Base-by-base conservation (phyloP, 1,139 yeast genomes). In the Meyerozyma smithsonii region DNA sequence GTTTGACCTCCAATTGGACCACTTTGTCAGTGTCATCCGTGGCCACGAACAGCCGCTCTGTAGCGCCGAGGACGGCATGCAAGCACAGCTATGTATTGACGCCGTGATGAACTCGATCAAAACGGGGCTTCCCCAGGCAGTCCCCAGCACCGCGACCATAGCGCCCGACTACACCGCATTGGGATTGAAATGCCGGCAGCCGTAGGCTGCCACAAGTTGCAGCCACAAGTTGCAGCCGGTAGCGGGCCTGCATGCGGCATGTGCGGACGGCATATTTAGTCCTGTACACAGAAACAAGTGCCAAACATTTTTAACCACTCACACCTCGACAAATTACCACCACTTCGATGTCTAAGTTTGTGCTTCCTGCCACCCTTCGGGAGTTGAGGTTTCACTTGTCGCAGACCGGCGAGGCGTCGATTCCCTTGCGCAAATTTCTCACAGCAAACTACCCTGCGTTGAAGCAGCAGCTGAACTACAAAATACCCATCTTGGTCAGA, bases 361-460 rank as follows among this genome's bases (percentile, higher is more conserved):
- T 74, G 37, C 68, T 84, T 46, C 86, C 90, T 35, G 66, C 69
- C 44, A 76, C 85, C 20, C 74, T 85, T 50, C 84, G 74, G 59
- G 94, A 85, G 67, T 72, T 85, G 55, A 77, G 95, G 61, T 84
- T 85, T 64, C 87, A 84, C 56, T 73, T 85, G 48, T 81, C 88
- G 39, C 94, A 84, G 62, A 75, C 85, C 21, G 86, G 87, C 25
- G 79, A 79, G 47, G 79, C 87, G 8, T 77, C 89, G 20, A 69
- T 72, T 19, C 81, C 85, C 20, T 70, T 83, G 54, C 74, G 86
- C 60, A 64, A 74, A 32, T 85, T 83, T 56, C 70, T 84, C 52
- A 62, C 75, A 43, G 68, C 74, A 45, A 71, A 80, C 61, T 85
- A 84, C 61, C 77, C 82, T 16, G 56, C 66, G 21, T 68, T 85